These are phyloP conservation scores for Podila clonocystis DNA, from an alignment of 192 early-diverging fungal genomes.

Conservation along the genomic window DNA sequence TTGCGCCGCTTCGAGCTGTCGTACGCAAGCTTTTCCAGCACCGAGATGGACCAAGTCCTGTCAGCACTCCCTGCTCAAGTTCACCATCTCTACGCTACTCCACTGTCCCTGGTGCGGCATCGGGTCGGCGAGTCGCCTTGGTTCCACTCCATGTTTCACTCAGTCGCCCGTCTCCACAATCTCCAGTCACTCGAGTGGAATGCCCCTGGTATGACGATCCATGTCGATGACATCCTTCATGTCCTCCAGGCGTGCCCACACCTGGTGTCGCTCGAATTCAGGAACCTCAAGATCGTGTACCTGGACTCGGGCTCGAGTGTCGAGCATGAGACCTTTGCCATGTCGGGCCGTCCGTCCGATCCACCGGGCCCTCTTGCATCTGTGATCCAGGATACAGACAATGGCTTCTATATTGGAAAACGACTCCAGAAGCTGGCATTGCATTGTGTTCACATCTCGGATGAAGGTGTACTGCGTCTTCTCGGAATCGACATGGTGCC, in stretches of 20 bases:
- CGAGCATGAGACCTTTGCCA: background rate
- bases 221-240: conserved; percentile 2
- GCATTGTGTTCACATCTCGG: background rate
- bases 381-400: background rate
- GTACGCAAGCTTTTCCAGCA: background rate
- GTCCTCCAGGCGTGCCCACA: background rate
- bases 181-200: background rate
- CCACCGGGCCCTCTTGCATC: background rate
- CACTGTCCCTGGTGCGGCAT: background rate
- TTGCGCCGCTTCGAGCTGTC: background rate
- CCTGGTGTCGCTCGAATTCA: background rate
- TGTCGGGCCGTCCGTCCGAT: background rate
- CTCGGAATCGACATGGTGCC: background rate
- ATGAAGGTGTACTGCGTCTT: background rate
- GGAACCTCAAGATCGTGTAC: background rate
- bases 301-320: background rate
- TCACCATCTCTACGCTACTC: background rate
- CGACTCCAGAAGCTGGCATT: background rate
- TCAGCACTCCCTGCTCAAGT: background rate
- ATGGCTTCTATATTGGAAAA: background rate
- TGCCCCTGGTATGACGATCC: background rate
- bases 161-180: background rate
- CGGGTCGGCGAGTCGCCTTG: background rate
- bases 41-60: background rate
- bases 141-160: background rate